Percentiles rank a stretch among this genome's conserved stretches.
Conservation (phyloP, 2,329 filamentous ascomycete genomes). For the Byssothecium circinans region DNA sequence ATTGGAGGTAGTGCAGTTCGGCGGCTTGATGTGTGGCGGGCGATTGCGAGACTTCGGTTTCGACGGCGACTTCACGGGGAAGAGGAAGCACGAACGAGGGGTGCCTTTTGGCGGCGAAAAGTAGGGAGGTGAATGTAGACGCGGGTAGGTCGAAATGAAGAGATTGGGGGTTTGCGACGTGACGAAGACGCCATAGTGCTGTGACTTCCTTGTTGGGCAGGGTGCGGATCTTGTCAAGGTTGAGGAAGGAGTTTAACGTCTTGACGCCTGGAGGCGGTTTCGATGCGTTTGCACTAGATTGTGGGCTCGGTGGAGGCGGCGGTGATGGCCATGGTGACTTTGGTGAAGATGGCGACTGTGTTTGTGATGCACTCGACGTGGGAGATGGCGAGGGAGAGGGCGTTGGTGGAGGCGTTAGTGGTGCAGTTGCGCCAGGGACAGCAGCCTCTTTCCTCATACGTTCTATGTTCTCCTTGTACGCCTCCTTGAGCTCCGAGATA, state of each 20-base stretch:
- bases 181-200: slow-evolving; percentile 85
- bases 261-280: slow-evolving; percentile 57
- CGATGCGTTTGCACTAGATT: slow-evolving; percentile 9
- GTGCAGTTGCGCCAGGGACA: slow-evolving; percentile 54
- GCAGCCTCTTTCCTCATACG: slow-evolving; percentile 69
- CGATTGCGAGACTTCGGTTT: slow-evolving; percentile 18
- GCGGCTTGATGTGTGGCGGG: slow-evolving; percentile 59
- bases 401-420: slow-evolving; percentile 33
- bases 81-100: slow-evolving; percentile 92
- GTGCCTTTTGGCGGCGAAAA: slow-evolving; percentile 68
- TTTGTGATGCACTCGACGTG: slow-evolving; percentile 7
- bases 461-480: slow-evolving; percentile 82
- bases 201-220: slow-evolving; percentile 83
- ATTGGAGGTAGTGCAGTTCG: slow-evolving; percentile 96
- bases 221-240: slow-evolving; percentile 73
- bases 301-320: slow-evolving; percentile 32
- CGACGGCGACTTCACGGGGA: slow-evolving; percentile 57
- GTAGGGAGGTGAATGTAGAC: slow-evolving; percentile 72
- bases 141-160: slow-evolving; percentile 83
- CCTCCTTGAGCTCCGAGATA: slow-evolving; percentile 75
- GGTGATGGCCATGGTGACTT: slow-evolving; percentile 30
- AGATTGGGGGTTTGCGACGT: slow-evolving; percentile 70
- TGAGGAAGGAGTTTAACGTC: slow-evolving; percentile 69
- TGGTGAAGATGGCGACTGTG: slow-evolving; percentile 14
- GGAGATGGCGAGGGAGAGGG: slow-evolving; percentile 12